phyloP scores from a whole-genome alignment of 768 basidiomycete genomes.

The Leccinum fibrillosum region DNA sequence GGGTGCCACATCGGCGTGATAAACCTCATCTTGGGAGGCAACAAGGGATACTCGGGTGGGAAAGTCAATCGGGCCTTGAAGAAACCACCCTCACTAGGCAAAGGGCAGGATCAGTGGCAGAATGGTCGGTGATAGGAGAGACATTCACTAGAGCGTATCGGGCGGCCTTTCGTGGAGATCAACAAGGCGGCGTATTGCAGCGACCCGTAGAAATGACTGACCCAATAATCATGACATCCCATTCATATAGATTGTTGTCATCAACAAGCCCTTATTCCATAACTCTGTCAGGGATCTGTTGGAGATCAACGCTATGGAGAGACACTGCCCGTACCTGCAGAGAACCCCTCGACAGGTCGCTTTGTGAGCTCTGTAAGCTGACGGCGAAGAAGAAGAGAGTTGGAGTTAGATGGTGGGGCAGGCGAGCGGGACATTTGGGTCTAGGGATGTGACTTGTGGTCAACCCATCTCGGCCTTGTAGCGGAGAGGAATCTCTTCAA shows the following conservation, averaged over 20 bases:
- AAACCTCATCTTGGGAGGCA: constrained; percentile 95
- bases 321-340: constrained; percentile 62
- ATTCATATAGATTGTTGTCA: constrained; percentile 92
- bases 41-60: constrained; percentile 84
- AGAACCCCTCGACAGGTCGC: constrained; percentile 93
- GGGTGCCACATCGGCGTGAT: constrained; percentile 97
- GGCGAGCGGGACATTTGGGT: constrained; percentile 21
- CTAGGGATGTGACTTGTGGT: not conserved
- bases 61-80: constrained; percentile 90
- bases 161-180: constrained; percentile 57
- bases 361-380: constrained; percentile 87
- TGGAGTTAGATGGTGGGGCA: constrained; percentile 32
- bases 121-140: not conserved
- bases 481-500: not conserved
- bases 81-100: constrained; percentile 88
- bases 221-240: constrained; percentile 97
- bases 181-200: constrained; percentile 12
- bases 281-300: constrained; percentile 33
- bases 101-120: constrained; percentile 3
- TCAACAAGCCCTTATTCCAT: constrained; percentile 77
- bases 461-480: not conserved
- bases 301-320: constrained; percentile 28
- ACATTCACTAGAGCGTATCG: constrained; percentile 84
- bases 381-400: constrained; percentile 64
- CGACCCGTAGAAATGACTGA: constrained; percentile 36